A percentile compares a stretch with the other conserved stretches of the same genome.
Evolutionary conservation across 75 land plant genomes (phyloP).

Genomic region (Pinus taeda): DNA sequence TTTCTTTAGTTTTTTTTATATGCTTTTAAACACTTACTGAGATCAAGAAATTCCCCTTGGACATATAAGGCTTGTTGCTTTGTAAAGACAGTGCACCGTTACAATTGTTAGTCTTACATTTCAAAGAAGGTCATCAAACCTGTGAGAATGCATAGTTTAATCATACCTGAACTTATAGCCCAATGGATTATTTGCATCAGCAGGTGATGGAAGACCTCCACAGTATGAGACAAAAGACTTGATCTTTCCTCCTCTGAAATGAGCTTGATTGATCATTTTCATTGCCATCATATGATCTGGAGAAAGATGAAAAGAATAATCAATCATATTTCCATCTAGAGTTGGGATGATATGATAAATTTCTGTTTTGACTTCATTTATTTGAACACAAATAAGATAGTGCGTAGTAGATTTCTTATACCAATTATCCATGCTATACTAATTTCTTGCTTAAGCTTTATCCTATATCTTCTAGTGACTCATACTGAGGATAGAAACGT

Average conservation of each 20-base stretch:
- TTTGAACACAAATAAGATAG: no score
- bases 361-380: background rate
- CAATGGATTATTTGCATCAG: slow-evolving; percentile 91
- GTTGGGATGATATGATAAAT: background rate
- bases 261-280: slow-evolving; percentile 93
- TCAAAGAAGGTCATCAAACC: background rate
- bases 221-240: slow-evolving; percentile 86
- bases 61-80: background rate
- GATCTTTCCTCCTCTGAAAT: slow-evolving; percentile 60
- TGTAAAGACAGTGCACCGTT: background rate
- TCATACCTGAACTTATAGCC: slow-evolving; percentile 93
- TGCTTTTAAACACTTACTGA: background rate
- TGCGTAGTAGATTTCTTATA: no score
- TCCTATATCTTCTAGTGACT: no score
- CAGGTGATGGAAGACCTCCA: slow-evolving; percentile 97
- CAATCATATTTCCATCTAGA: background rate
- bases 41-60: background rate
- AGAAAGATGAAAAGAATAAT: background rate
- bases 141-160: slow-evolving; percentile 10
- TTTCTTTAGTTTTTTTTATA: background rate
- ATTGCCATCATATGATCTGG: slow-evolving; percentile 99
- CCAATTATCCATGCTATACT: no score
- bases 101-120: background rate
- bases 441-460: no score
- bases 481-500: no score